Conservation (phyloP, 1,284 basidiomycete species). For the Ustilago lituana region DNA sequence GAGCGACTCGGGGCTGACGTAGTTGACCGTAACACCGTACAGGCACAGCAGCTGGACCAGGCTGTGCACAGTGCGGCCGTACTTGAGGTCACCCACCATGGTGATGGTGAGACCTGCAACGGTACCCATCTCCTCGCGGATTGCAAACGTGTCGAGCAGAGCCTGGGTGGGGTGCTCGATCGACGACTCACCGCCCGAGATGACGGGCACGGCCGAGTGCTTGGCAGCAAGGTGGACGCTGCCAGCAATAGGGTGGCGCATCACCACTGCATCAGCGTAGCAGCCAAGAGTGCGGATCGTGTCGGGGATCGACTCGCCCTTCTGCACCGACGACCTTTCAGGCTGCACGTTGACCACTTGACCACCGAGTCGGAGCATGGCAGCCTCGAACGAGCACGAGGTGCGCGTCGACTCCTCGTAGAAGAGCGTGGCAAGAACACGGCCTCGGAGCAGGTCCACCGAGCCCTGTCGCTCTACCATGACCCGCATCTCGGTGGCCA, state of each 20-base stretch:
- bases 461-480: conserved; percentile 91
- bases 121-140: conserved; percentile 96
- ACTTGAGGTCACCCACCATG: conserved; percentile 91
- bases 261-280: conserved; percentile 93
- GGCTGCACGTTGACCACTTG: conserved; percentile 86
- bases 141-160: conserved; percentile 89
- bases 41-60: conserved; percentile 90
- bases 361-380: conserved; percentile 97
- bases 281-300: conserved; percentile 94
- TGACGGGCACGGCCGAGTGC: conserved; percentile 90
- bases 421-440: conserved; percentile 93
- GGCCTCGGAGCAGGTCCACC: conserved; percentile 88
- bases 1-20: conserved; percentile 89
- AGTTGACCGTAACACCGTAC: conserved; percentile 88
- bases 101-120: conserved; percentile 97
- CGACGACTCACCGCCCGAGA: conserved; percentile 96
- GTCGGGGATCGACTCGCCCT: conserved; percentile 93
- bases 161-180: conserved; percentile 95
- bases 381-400: conserved; percentile 88
- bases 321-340: conserved; percentile 86
- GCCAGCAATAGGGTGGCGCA: conserved; percentile 93
- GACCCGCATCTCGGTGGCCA: conserved; percentile 95
- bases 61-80: conserved; percentile 96
- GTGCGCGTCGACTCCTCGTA: conserved; percentile 98
- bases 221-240: conserved; percentile 79